Base-by-base conservation (phyloP, 2,329 filamentous ascomycete genomes). In the Aspergillus fischeri region DNA sequence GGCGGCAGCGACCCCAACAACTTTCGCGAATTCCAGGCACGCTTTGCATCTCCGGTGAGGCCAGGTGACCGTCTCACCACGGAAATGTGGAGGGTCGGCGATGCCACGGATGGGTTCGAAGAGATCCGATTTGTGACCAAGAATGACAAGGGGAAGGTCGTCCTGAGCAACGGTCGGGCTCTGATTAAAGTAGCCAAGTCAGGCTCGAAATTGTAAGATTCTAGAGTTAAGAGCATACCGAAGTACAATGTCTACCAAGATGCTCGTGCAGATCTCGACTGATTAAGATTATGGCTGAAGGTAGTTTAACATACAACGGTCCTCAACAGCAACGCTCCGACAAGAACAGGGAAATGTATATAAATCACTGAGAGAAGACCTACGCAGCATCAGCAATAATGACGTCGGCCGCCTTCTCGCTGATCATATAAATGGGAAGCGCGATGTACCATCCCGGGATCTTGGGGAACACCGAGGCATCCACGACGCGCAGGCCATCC, bases 1-100 rank as follows among this genome's bases (percentile, higher is more conserved):
- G 91, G 91, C 49, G 88, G 82, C 49, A 88, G 88, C 72, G 84
- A 96, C 69, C 89, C 92, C 1, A 83, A 83, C 63, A 95, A 93
- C 68, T 80, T 97, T 65, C 90, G 86, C 76, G 90, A 94, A 75
- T 96, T 93, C 79, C 90, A 93, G 78, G 91, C 91, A 20, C 82
- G 92, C 47, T 96, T 96, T 72, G 91, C 91, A 11, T 88, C 86
- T 61, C 92, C 92, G 1, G 92, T 96, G 8, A 86, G 85, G 71
- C 91, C 91, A 0, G 91, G 89, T 24, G 90, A 94, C 72, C 92
- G 89, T 78, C 81, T 96, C 29, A 83, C 90, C 38, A 91, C 87
- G 5, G 86, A 90, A 70, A 90, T 90, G 52, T 97, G 92, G 92
- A 82, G 82, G 70, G 90, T 84, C 24, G 91, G 91, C 1, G 83